Evolutionary conservation across 192 early-diverging fungal species (phyloP).

Genomic region (Paraglomus brasilianum): DNA sequence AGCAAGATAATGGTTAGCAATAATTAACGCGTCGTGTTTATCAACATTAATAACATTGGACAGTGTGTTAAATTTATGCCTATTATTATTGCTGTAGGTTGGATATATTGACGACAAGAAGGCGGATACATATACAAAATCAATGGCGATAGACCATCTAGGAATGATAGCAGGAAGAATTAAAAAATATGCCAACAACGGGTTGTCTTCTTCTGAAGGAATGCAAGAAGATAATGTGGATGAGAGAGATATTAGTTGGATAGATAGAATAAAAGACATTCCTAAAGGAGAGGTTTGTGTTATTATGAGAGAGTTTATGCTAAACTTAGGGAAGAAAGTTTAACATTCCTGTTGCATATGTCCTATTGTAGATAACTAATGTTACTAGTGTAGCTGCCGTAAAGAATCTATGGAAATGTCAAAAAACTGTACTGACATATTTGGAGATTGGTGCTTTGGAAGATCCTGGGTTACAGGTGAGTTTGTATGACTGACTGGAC

Average conservation of each 20-base stretch:
- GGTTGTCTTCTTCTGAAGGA: not conserved
- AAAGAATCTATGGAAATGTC: constrained; percentile 27
- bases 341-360: constrained; percentile 27
- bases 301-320: constrained; percentile 30
- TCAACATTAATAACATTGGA: not conserved
- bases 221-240: not conserved
- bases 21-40: not conserved
- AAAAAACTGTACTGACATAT: constrained; percentile 26
- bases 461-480: constrained; percentile 34
- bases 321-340: not conserved
- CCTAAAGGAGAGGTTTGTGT: constrained; percentile 24
- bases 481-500: not conserved
- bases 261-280: constrained; percentile 26
- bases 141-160: constrained; percentile 62
- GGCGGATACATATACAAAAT: constrained; percentile 51
- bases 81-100: constrained; percentile 34
- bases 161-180: constrained; percentile 64
- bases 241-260: constrained; percentile 28
- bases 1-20: constrained; percentile 63
- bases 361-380: constrained; percentile 22
- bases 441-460: constrained; percentile 27
- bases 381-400: not conserved
- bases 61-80: not conserved
- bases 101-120: constrained; percentile 62
- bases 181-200: constrained; percentile 34